Evolutionary conservation across 306 rosid genomes (phyloP).

Genomic region (Glycine latifolia): DNA sequence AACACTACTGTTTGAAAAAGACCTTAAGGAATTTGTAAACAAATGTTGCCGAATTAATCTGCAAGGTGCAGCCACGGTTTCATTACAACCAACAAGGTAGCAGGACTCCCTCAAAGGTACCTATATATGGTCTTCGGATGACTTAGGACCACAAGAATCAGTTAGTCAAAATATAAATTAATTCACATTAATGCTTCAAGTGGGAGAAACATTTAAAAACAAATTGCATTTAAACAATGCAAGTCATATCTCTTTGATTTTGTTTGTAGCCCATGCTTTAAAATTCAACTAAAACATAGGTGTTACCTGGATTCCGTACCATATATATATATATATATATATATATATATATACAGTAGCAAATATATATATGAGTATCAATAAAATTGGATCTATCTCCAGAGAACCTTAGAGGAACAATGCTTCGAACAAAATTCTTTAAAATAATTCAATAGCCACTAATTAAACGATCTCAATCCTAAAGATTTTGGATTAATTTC

Average conservation of each 20-base stretch:
- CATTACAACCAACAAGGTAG: slow-evolving; percentile 52
- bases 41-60: slow-evolving; percentile 9
- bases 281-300: background rate
- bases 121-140: slow-evolving; percentile 34
- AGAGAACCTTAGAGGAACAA: background rate
- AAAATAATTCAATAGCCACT: too few relatives aligned
- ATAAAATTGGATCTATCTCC: background rate
- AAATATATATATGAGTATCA: background rate
- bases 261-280: slow-evolving; percentile 18
- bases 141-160: slow-evolving; percentile 49
- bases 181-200: slow-evolving; percentile 19
- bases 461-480: background rate
- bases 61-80: slow-evolving; percentile 40
- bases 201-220: background rate
- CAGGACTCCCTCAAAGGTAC: slow-evolving; percentile 38
- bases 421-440: background rate
- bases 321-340: background rate
- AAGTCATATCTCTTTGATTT: slow-evolving; percentile 30
- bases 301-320: background rate
- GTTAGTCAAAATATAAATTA: slow-evolving; percentile 34
- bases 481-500: background rate
- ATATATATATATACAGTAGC: background rate
- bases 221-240: slow-evolving; percentile 3
- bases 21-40: slow-evolving; percentile 1
- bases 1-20: slow-evolving; percentile 31